A percentile compares a stretch with the other conserved stretches of the same genome.
These are phyloP conservation scores for Cryptosporidium sp. DNA, from an alignment of 169 alveolate genomes.

Conservation along the genomic window DNA sequence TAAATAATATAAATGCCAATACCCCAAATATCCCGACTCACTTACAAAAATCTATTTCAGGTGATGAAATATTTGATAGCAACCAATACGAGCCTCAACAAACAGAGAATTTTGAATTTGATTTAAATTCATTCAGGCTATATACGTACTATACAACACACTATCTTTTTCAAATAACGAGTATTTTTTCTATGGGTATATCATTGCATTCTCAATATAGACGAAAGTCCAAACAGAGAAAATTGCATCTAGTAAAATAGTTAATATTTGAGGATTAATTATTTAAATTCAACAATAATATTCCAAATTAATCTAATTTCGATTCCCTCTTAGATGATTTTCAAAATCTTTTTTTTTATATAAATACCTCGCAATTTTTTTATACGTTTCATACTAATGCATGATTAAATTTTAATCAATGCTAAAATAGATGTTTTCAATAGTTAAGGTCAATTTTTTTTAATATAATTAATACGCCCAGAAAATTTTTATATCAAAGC, in stretches of 20 bases:
- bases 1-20: background rate
- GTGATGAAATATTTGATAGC: background rate
- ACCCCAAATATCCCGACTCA: background rate
- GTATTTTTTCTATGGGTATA: constrained; percentile 30
- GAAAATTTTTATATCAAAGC: too few relatives aligned
- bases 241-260: constrained; percentile 39
- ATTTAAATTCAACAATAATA: background rate
- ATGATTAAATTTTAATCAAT: too few relatives aligned
- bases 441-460: too few relatives aligned
- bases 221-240: constrained; percentile 39
- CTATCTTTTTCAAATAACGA: constrained; percentile 12
- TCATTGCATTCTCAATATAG: constrained; percentile 41
- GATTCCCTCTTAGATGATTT: too few relatives aligned
- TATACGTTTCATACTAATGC: too few relatives aligned
- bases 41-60: background rate
- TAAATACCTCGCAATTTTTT: background rate
- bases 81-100: background rate
- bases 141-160: constrained; percentile 29
- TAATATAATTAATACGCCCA: too few relatives aligned
- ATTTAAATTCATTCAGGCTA: constrained; percentile 29
- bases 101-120: background rate
- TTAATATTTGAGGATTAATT: background rate
- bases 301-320: background rate
- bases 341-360: too few relatives aligned
- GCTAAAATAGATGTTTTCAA: too few relatives aligned